A percentile compares a stretch with the other conserved stretches of the same genome.
These are phyloP conservation scores for Emydomyces testavorans DNA, from an alignment of 2,329 filamentous ascomycete species.

Conservation along the genomic window DNA sequence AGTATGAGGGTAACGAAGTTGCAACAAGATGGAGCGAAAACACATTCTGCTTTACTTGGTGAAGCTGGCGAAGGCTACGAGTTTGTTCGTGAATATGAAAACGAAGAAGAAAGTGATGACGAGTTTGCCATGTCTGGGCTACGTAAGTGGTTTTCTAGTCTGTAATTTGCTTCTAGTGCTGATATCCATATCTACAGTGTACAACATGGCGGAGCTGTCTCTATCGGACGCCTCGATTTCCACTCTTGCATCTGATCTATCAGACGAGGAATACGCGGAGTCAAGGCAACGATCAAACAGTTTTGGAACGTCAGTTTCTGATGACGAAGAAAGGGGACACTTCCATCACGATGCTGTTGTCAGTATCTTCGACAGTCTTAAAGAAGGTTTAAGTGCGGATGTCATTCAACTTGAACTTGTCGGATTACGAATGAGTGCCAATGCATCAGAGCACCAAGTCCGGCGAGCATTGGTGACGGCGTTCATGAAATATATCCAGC, in stretches of 20 bases:
- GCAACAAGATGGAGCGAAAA: constrained; percentile 36
- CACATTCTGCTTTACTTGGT: constrained; percentile 47
- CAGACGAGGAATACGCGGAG: constrained; percentile 29
- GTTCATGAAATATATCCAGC: constrained; percentile 68
- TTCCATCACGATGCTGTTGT: constrained; percentile 83
- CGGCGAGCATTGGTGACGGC: constrained; percentile 74
- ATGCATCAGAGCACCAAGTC: constrained; percentile 81
- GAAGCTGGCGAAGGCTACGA: constrained; percentile 50
- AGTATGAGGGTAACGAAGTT: constrained; percentile 36
- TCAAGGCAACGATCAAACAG: constrained; percentile 53
- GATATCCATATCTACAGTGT: constrained; percentile 30
- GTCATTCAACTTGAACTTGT: constrained; percentile 92
- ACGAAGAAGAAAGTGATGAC: constrained; percentile 53
- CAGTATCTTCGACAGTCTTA: constrained; percentile 76
- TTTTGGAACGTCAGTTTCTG: constrained; percentile 61
- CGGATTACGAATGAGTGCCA: constrained; percentile 77
- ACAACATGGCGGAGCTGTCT: constrained; percentile 40
- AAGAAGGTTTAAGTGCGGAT: constrained; percentile 57
- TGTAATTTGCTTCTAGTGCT: not conserved
- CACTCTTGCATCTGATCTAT: constrained; percentile 48
- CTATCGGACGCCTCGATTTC: constrained; percentile 48
- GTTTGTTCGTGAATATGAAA: constrained; percentile 55
- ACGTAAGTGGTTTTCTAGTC: constrained; percentile 8
- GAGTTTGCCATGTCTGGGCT: constrained; percentile 44
- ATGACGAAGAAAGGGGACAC: constrained; percentile 46